These are phyloP conservation scores for Linderniella brevidens DNA, from an alignment of 257 asterid species.

Conservation along the genomic window DNA sequence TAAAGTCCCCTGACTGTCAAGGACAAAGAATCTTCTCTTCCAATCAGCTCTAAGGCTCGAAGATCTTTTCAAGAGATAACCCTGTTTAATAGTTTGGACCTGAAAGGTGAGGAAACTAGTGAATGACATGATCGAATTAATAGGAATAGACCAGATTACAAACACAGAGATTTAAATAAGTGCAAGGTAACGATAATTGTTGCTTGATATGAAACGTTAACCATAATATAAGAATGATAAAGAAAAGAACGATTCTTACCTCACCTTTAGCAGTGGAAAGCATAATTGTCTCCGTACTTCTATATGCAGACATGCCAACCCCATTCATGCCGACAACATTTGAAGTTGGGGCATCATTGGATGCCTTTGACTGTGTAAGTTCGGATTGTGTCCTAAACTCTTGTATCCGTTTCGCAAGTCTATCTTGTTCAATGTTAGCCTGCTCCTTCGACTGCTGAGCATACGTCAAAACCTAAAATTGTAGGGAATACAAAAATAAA, in stretches of 20 bases:
- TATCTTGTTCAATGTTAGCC: conserved; percentile 80
- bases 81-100: conserved; percentile 83
- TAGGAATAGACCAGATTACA: neutral
- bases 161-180: neutral
- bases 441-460: conserved; percentile 97
- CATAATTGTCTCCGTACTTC: conserved; percentile 52
- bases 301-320: conserved; percentile 48
- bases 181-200: neutral
- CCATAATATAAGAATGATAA: neutral
- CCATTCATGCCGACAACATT: conserved; percentile 48
- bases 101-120: conserved; percentile 4
- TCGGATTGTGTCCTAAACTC: conserved; percentile 87
- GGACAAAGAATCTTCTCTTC: conserved; percentile 86
- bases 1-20: conserved; percentile 65
- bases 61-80: conserved; percentile 63
- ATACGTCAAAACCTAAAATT: conserved; percentile 75
- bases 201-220: neutral
- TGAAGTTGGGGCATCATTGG: conserved; percentile 44
- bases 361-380: conserved; percentile 50
- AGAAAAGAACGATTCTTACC: conserved; percentile 26
- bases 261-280: conserved; percentile 73
- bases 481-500: conserved; percentile 5
- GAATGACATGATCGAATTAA: neutral
- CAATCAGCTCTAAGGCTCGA: conserved; percentile 80
- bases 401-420: conserved; percentile 89